Evolutionary conservation across 1,284 basidiomycete genomes (phyloP), one percentile per base, ranked within the genome.

Genomic region (Phlebopus sp.): DNA sequence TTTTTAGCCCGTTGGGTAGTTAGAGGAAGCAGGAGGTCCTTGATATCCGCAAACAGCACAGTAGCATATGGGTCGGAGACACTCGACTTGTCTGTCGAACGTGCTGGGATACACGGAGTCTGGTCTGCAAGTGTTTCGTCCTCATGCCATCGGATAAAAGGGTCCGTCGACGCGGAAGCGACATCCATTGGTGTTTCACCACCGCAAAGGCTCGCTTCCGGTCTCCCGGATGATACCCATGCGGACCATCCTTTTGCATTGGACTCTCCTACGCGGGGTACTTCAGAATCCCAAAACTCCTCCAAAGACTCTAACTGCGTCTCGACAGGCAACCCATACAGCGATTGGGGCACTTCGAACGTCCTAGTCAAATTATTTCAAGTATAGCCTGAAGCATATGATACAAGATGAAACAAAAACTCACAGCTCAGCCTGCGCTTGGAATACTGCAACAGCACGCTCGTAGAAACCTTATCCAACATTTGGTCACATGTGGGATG

Each of bases 31-130:
- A 97, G 74, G 40, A 93, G 73, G 2, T 81, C 68, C 10, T 78
- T 77, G 49, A 97, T 77, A 61, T 97, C 94, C 38, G 79, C 74
- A 64, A 94, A 92, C 13, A 97, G 70, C 18, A 96, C 76, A 2
- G 81, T 80, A 1, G 84, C 74, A 64, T 87, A 94, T 0, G 92
- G 92, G 64, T 95, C 92, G 23, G 76, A 72, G 41, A 81, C 77
- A 10, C 75, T 73, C 5, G 71, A 74, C 5, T 78, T 75, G 49
- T 85, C 78, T 4, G 71, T 71, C 1, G 83, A 79, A 25, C 86
- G 81, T 4, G 76, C 71, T 8, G 92, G 84, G 1, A 80, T 62
- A 23, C 67, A 57, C 17, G 69, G 62, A 8, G 54, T 53, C 15
- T 58, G 60, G 55, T 90, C 84, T 13, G 71, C 67, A 25, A 61